phyloP scores from a whole-genome alignment of 352 stramenopile species.

The Pythium sukuiense region DNA sequence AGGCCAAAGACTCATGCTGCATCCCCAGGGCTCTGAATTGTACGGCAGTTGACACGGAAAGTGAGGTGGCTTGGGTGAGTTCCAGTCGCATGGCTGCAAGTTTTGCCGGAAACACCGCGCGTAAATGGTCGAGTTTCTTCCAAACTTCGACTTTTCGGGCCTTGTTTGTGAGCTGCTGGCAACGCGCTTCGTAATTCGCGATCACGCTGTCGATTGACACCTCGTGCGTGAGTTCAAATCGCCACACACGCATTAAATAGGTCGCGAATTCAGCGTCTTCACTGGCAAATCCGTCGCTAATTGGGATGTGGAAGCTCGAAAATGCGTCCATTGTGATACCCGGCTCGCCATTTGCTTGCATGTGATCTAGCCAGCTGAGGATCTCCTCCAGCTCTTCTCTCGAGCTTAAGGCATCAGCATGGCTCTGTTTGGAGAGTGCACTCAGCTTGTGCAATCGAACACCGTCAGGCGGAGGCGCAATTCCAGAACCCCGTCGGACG shows the following conservation, averaged over 20 bases:
- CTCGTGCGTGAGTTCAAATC: constrained; percentile 31
- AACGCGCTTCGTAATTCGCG: constrained; percentile 31
- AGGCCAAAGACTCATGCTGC: background rate
- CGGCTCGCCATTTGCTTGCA: background rate
- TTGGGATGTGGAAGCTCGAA: constrained; percentile 43
- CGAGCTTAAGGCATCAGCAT: constrained; percentile 36
- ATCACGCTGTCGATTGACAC: constrained; percentile 26
- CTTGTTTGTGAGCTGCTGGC: constrained; percentile 23
- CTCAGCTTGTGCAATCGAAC: constrained; percentile 50
- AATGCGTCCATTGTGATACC: constrained; percentile 41
- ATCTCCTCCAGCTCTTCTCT: constrained; percentile 35
- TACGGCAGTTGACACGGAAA: background rate
- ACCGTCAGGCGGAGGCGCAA: constrained; percentile 44
- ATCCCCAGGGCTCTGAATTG: background rate
- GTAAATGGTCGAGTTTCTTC: constrained; percentile 40
- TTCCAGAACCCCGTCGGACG: constrained; percentile 39
- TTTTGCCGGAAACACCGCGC: constrained; percentile 7
- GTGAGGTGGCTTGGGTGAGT: background rate
- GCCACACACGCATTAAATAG: constrained; percentile 64
- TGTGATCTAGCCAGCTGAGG: constrained; percentile 36
- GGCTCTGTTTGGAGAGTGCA: constrained; percentile 47
- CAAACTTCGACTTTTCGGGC: constrained; percentile 33
- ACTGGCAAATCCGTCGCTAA: constrained; percentile 43
- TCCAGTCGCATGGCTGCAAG: constrained; percentile 9
- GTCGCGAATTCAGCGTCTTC: constrained; percentile 67